Base-by-base conservation (phyloP, 257 asterid genomes). In the Anisodus tanguticus region DNA sequence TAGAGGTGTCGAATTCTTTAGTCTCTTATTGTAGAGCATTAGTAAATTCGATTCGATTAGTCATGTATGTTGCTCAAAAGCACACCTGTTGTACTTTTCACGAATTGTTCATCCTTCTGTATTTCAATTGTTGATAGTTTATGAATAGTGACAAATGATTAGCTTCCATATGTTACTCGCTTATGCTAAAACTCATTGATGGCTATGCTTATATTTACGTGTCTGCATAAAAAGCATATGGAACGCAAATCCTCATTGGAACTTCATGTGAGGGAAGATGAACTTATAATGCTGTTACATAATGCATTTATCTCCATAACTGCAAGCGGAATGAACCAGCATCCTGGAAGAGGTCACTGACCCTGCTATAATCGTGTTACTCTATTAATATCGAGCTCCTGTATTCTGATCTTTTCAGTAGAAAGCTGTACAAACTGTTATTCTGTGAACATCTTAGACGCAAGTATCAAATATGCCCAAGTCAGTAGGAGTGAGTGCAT, bases 1-100 rank as follows among this genome's bases (percentile, higher is more conserved):
- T 59, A 83, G 84, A 68, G 87, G 51, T 84, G 84, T 82, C 51
- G 77, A 87, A 82, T 86, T 78, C 80, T 86, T 66, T 81, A 85
- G 41, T 85, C 79, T 84, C 81, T 77, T 85, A 87, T 62, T 67
- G 70, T 19, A 53, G 39, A 54, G 45, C 68, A 74, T 63, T 55
- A 70, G 63, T 81, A 78, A 79, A 64, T 49, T 62, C 79, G 47
- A 63, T 78, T 55, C 53, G 47, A 59, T 74, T 47, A 81, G 59
- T 39, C 79, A 68, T 53, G 57, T 26, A 55, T 82, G 82, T 85
- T 68, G 81, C 70, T 87, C 85, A 69, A 84, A 71, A 84, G 88
- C 88, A 85, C 67, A 81, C 68, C 54, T 71, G 59, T 77, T 79
- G 85, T 81, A 39, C 62, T 55, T 60, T 84, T 85, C 84, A 76